phyloP scores from a whole-genome alignment of 805 yeast species.

The Sungouiozyma intestinalis region DNA sequence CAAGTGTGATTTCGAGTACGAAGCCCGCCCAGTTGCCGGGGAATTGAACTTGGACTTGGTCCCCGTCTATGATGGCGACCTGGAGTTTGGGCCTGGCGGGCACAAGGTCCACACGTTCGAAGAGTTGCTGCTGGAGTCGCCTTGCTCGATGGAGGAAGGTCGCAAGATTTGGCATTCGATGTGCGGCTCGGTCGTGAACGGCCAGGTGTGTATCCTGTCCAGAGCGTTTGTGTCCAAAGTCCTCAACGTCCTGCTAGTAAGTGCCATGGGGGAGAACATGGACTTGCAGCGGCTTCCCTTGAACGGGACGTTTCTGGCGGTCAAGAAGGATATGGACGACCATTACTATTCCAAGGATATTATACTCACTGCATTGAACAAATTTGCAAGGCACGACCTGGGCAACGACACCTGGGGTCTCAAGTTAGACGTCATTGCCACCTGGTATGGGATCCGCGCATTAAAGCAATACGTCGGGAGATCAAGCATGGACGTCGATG shows the following conservation, averaged over 20 bases:
- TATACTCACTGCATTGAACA: conserved; percentile 40
- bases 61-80: conserved; percentile 32
- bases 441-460: conserved; percentile 55
- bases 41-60: conserved; percentile 23
- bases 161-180: conserved; percentile 37
- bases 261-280: conserved; percentile 30
- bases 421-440: conserved; percentile 35
- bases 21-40: conserved; percentile 28
- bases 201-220: conserved; percentile 31
- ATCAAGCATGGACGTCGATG: conserved; percentile 32
- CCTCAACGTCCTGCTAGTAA: conserved; percentile 30
- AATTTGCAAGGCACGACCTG: conserved; percentile 30
- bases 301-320: conserved; percentile 23
- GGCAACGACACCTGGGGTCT: conserved; percentile 27
- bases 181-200: conserved; percentile 48
- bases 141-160: conserved; percentile 49
- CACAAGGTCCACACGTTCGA: conserved; percentile 18
- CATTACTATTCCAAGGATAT: conserved; percentile 32
- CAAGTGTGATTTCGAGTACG: conserved; percentile 28
- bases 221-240: conserved; percentile 27
- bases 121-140: conserved; percentile 34
- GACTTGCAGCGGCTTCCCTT: conserved; percentile 22
- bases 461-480: conserved; percentile 31
- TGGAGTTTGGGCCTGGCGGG: conserved; percentile 4
- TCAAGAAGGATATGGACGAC: conserved; percentile 24